These are phyloP conservation scores for Fusarium euwallaceae DNA, from an alignment of 2,329 filamentous ascomycete species.

Conservation along the genomic window DNA sequence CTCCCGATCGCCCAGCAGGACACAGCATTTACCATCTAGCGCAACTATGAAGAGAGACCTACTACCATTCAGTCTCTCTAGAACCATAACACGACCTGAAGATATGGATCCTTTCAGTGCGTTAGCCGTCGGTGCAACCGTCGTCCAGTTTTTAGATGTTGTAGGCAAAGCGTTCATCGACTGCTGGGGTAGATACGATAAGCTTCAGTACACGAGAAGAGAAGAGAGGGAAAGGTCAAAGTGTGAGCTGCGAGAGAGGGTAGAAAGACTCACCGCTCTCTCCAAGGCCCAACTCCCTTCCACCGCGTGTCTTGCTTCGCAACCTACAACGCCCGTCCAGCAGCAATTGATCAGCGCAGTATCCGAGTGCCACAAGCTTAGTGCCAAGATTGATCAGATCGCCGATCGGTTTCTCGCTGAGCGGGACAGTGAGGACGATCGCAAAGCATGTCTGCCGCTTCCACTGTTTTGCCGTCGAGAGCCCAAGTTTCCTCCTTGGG, in stretches of 20 bases:
- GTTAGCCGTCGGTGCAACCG: background rate
- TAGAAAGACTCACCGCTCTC: background rate
- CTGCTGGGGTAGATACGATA: background rate
- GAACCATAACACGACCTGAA: background rate
- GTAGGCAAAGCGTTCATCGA: background rate
- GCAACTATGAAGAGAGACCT: background rate
- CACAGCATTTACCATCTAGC: background rate
- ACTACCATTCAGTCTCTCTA: no score
- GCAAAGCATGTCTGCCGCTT: background rate
- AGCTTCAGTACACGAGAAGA: background rate
- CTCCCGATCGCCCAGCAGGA: background rate
- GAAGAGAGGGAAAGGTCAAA: background rate
- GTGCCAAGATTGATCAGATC: background rate
- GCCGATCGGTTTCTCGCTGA: background rate
- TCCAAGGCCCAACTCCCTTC: background rate
- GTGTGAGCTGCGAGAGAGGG: background rate
- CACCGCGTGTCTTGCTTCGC: background rate
- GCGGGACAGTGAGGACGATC: background rate
- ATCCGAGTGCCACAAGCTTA: background rate
- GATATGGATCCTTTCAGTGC: background rate
- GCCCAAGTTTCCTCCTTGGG: no score
- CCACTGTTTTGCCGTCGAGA: background rate
- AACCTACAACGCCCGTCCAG: background rate
- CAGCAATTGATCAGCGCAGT: background rate
- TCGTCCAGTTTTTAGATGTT: background rate